Evolutionary conservation across 2,329 filamentous ascomycete species (phyloP).

Genomic region (Fusarium incarnatum): DNA sequence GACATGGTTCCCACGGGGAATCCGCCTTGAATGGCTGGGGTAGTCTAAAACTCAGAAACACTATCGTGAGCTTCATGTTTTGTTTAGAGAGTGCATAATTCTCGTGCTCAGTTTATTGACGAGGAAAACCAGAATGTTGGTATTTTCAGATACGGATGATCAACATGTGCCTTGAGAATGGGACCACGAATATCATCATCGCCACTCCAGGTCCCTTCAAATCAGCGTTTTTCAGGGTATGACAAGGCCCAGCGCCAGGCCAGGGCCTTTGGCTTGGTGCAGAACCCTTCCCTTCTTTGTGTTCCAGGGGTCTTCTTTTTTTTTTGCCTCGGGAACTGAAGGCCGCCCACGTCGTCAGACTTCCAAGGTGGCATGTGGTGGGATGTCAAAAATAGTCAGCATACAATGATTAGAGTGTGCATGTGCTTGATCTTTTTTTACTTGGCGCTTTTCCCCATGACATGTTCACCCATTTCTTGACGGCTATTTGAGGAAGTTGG

Average conservation of each 20-base stretch:
- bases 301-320: constrained; percentile 35
- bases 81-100: neutral
- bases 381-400: constrained; percentile 4
- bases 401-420: neutral
- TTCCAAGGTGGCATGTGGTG: constrained; percentile 26
- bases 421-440: constrained; percentile 15
- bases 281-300: constrained; percentile 28
- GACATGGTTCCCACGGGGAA: constrained; percentile 29
- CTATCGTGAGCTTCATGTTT: constrained; percentile 25
- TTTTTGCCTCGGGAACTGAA: constrained; percentile 31
- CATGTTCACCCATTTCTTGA: neutral
- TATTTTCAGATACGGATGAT: constrained; percentile 10
- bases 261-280: neutral
- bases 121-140: neutral
- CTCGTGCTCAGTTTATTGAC: neutral
- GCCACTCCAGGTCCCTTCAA: constrained; percentile 28
- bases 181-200: constrained; percentile 29
- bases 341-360: constrained; percentile 22
- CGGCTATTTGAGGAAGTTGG: constrained; percentile 16
- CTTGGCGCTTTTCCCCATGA: neutral
- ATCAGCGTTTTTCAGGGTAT: constrained; percentile 33
- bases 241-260: constrained; percentile 3
- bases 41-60: constrained; percentile 1
- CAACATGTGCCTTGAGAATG: constrained; percentile 23
- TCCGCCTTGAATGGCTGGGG: constrained; percentile 26